These are phyloP conservation scores for Nakaseomyces delphensis DNA, from an alignment of 1,139 yeast genomes.

Conservation along the genomic window DNA sequence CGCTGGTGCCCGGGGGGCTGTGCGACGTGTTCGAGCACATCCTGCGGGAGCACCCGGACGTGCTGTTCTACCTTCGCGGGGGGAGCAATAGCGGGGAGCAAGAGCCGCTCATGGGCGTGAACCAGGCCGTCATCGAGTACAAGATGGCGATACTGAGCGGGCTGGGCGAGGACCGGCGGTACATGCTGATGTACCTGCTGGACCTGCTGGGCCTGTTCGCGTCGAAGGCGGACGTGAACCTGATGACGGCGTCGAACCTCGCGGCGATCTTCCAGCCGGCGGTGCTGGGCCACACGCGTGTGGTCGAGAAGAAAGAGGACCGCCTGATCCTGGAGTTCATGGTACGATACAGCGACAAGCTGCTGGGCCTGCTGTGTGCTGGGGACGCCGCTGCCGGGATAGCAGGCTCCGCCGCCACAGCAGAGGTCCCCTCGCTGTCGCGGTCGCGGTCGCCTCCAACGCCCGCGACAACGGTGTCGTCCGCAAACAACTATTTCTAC, in stretches of 20 bases:
- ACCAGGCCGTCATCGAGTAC: slow-evolving; percentile 2
- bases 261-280: slow-evolving; percentile 96
- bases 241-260: slow-evolving; percentile 83
- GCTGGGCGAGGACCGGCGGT: slow-evolving; percentile 1
- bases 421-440: background rate
- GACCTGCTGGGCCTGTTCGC: slow-evolving; percentile 80
- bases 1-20: slow-evolving; percentile 65
- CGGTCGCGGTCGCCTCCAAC: slow-evolving; percentile 1
- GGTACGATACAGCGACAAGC: slow-evolving; percentile 5
- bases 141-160: slow-evolving; percentile 19
- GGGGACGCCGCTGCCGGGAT: background rate
- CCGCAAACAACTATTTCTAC: slow-evolving; percentile 1
- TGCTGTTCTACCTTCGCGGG: slow-evolving; percentile 11
- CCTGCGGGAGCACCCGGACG: slow-evolving; percentile 35
- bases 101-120: slow-evolving; percentile 1
- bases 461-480: background rate
- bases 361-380: background rate
- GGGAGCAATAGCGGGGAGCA: background rate
- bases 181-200: slow-evolving; percentile 49
- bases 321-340: slow-evolving; percentile 2
- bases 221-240: slow-evolving; percentile 57
- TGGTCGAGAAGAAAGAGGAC: background rate
- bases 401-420: background rate
- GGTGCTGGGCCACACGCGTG: slow-evolving; percentile 7
- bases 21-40: slow-evolving; percentile 76